Evolutionary conservation across 176 grass and related monocot species (phyloP).

Genomic region (Dendrocalamus sinicus): DNA sequence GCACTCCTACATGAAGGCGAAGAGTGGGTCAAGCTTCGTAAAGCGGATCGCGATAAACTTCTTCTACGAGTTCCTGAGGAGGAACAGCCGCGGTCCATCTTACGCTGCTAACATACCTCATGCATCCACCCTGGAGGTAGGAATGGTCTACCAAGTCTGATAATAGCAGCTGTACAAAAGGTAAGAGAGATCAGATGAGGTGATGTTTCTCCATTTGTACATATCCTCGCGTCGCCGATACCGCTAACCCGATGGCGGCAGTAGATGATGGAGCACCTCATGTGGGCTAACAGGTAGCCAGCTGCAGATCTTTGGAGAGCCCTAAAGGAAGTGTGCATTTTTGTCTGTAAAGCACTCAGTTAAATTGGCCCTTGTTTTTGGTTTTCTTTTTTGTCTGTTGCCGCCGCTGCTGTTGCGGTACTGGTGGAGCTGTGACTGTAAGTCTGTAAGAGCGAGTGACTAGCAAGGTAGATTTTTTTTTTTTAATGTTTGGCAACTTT

Average conservation of each 20-base stretch:
- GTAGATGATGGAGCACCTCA: constrained; percentile 43
- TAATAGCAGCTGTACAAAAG: constrained; percentile 37
- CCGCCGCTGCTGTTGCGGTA: not conserved
- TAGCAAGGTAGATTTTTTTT: constrained; percentile 41
- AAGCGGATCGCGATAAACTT: constrained; percentile 80
- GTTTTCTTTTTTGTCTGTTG: not conserved
- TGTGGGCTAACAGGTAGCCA: not conserved
- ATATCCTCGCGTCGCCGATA: constrained; percentile 20
- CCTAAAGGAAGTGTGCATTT: constrained; percentile 29
- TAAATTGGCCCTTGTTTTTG: constrained; percentile 37
- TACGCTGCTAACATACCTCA: constrained; percentile 86
- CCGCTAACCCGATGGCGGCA: constrained; percentile 13
- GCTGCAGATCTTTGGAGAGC: constrained; percentile 25
- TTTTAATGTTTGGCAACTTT: constrained; percentile 21
- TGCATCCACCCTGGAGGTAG: constrained; percentile 93
- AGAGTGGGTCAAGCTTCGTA: constrained; percentile 70
- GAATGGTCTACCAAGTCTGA: constrained; percentile 97
- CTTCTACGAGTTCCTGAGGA: constrained; percentile 83
- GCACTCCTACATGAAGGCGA: constrained; percentile 84
- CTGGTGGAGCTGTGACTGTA: not conserved
- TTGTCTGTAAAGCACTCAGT: constrained; percentile 43
- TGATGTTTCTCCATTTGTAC: constrained; percentile 31
- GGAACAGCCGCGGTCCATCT: constrained; percentile 73
- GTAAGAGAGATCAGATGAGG: constrained; percentile 32
- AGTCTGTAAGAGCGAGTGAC: constrained; percentile 35